Percentiles rank a stretch among this genome's conserved stretches.
These are phyloP conservation scores for Syncephalastrum racemosum DNA, from an alignment of 371 early-diverging fungal species.

Conservation along the genomic window DNA sequence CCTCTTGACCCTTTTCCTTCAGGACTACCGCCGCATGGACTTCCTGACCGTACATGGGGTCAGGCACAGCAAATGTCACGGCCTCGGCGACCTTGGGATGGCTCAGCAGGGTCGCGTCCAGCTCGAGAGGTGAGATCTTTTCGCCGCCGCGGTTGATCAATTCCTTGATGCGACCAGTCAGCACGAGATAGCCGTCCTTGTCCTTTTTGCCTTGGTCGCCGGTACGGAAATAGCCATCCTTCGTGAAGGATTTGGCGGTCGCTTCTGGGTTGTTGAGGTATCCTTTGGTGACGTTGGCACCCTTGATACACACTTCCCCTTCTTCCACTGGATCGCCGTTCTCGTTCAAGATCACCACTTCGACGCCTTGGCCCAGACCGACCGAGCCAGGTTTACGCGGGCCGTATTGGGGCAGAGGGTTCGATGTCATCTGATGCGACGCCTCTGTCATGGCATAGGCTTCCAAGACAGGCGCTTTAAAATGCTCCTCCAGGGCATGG, in stretches of 20 bases:
- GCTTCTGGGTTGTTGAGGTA: slow-evolving; percentile 84
- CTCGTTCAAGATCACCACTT: slow-evolving; percentile 72
- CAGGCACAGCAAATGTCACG: slow-evolving; percentile 73
- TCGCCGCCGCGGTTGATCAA: slow-evolving; percentile 82
- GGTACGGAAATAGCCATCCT: slow-evolving; percentile 73
- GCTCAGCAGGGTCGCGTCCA: slow-evolving; percentile 76
- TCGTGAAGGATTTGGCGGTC: slow-evolving; percentile 66
- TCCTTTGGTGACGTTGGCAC: slow-evolving; percentile 75
- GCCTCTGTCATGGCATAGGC: slow-evolving; percentile 95
- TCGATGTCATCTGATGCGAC: slow-evolving; percentile 87
- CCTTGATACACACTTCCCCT: slow-evolving; percentile 87
- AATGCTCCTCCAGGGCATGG: slow-evolving; percentile 64
- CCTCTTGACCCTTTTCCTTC: slow-evolving; percentile 24
- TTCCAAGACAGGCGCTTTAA: slow-evolving; percentile 81
- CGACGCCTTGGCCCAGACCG: slow-evolving; percentile 81
- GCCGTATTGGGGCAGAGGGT: slow-evolving; percentile 72
- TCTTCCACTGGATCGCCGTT: slow-evolving; percentile 52
- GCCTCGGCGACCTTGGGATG: slow-evolving; percentile 77
- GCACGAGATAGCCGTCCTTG: slow-evolving; percentile 67
- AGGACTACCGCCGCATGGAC: slow-evolving; percentile 79
- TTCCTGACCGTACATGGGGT: slow-evolving; percentile 81
- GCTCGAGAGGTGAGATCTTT: slow-evolving; percentile 80
- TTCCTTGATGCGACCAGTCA: slow-evolving; percentile 83
- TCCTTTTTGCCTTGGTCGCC: slow-evolving; percentile 81
- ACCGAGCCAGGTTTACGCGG: slow-evolving; percentile 81